These are phyloP conservation scores for Plasmodium adleri DNA, from an alignment of 169 alveolate species.

Conservation along the genomic window DNA sequence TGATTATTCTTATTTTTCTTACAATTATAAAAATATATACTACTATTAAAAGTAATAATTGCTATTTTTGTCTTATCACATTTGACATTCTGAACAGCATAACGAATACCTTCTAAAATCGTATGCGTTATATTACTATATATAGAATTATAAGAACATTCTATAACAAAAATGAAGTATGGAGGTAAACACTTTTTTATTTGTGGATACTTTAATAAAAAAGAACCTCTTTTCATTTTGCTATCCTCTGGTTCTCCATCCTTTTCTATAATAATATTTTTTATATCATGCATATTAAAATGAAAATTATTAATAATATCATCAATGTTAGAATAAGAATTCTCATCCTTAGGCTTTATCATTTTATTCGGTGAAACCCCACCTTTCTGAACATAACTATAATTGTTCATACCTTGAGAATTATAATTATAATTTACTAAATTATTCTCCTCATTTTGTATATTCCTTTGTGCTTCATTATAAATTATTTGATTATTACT, in stretches of 20 bases:
- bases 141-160: constrained; percentile 61
- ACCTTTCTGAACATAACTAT: neutral
- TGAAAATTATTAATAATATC: constrained; percentile 14
- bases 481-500: no score
- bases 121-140: constrained; percentile 64
- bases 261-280: constrained; percentile 38
- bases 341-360: neutral
- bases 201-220: constrained; percentile 45
- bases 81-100: constrained; percentile 59
- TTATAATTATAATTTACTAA: neutral
- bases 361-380: neutral
- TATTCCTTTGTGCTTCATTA: neutral
- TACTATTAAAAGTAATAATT: constrained; percentile 42
- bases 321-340: neutral
- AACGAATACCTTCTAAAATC: constrained; percentile 51
- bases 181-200: constrained; percentile 60
- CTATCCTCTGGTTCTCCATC: constrained; percentile 30
- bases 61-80: constrained; percentile 62
- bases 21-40: constrained; percentile 52
- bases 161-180: constrained; percentile 65
- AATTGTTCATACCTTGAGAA: neutral
- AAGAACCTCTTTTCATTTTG: constrained; percentile 35
- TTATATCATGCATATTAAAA: constrained; percentile 35
- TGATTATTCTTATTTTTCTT: constrained; percentile 24
- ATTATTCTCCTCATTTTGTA: neutral